These are phyloP conservation scores for Novymonas esmeraldas DNA, from an alignment of 208 protist species.

Conservation along the genomic window DNA sequence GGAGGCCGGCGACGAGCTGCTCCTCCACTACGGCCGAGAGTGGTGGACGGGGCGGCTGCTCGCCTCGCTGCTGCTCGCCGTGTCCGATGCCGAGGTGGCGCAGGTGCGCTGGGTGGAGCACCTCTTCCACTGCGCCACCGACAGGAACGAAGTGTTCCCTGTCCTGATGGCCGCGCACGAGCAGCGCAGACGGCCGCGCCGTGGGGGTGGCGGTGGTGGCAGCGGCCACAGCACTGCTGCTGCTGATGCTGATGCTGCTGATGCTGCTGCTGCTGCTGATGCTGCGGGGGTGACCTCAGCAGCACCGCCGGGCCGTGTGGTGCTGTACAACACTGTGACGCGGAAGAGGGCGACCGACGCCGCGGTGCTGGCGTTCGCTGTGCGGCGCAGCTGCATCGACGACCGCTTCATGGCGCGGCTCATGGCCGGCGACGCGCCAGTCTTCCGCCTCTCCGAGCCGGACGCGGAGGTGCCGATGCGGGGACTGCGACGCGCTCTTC, in stretches of 20 bases:
- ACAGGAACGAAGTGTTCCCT: conserved; percentile 64
- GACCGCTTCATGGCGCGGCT: conserved; percentile 48
- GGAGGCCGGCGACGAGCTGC: conserved; percentile 69
- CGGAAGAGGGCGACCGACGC: conserved; percentile 55
- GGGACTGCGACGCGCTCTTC: conserved; percentile 43
- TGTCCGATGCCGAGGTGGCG: conserved; percentile 48
- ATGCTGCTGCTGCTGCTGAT: not conserved
- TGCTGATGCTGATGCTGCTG: not conserved
- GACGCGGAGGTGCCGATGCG: conserved; percentile 66
- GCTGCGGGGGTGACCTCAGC: not conserved
- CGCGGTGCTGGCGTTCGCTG: conserved; percentile 60
- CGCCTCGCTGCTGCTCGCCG: conserved; percentile 54
- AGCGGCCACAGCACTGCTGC: not conserved
- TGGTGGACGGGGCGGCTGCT: conserved; percentile 87
- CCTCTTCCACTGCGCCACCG: conserved; percentile 48
- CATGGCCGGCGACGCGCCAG: conserved; percentile 21
- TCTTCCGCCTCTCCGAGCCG: conserved; percentile 42
- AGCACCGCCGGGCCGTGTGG: conserved; percentile 7
- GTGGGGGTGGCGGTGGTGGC: not conserved
- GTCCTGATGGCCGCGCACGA: conserved; percentile 36
- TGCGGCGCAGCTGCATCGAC: conserved; percentile 72
- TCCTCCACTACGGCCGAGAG: conserved; percentile 86
- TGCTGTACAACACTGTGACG: conserved; percentile 73
- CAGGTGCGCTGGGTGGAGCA: conserved; percentile 76
- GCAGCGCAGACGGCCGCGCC: conserved; percentile 3